Evolutionary conservation across 2,329 filamentous ascomycete genomes (phyloP), one percentile per base, ranked within the genome.

Genomic region (Penicillium sp.): DNA sequence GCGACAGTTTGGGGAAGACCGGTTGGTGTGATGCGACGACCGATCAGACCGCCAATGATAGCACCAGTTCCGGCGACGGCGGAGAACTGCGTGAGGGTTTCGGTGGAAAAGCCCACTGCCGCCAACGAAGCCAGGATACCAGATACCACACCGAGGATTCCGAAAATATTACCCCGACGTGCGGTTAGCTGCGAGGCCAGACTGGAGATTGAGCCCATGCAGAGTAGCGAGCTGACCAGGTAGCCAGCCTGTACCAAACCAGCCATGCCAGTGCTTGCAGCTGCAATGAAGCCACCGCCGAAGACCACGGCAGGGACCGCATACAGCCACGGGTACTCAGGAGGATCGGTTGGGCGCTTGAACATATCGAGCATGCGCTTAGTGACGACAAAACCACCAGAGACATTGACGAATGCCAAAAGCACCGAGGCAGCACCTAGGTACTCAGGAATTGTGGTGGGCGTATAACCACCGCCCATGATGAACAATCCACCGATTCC

Each of bases 351-450:
- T 24, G 90, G 88, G 11, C 89, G 83, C 69, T 89, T 89, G 70
- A 93, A 93, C 90, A 93, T 93, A 71, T 96, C 91, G 42, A 96
- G 79, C 92, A 96, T 96, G 59, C 92, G 83, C 76, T 95, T 95
- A 3, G 91, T 95, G 56, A 96, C 91, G 42, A 95, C 89, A 57
- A 96, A 96, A 0, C 92, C 92, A 54, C 92, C 92, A 0, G 89
- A 88, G 2, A 96, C 86, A 61, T 96, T 96, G 58, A 95, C 89
- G 68, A 94, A 96, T 0, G 91, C 91, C 18, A 96, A 77, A 5
- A 94, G 78, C 1, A 96, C 92, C 1, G 91, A 95, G 1, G 86
- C 74, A 2, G 91, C 89, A 51, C 91, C 92, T 34, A 96, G 84
- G 2, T 77, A 74, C 69, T 96, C 91, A 0, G 91, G 91, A 5